Conservation (phyloP, 305 asterid species). For the Solanum hybrid region DNA sequence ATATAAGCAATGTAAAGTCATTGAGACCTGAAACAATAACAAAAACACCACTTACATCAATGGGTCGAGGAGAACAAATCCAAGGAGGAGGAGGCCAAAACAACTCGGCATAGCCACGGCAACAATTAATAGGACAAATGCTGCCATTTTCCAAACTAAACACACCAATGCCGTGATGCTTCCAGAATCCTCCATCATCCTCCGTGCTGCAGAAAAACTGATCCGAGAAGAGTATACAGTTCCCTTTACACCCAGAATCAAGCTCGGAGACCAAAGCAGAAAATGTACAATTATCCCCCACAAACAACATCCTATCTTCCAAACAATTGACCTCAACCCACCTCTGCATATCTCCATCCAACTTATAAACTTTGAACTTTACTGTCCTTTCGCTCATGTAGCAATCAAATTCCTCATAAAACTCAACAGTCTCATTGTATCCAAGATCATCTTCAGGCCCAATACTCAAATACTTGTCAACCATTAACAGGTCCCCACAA, state of each 20-base stretch:
- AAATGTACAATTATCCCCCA: slow-evolving; percentile 74
- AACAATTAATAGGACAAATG: slow-evolving; percentile 42
- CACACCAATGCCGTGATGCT: slow-evolving; percentile 44
- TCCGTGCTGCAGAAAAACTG: slow-evolving; percentile 38
- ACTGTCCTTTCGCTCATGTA: slow-evolving; percentile 60
- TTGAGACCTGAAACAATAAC: neutral
- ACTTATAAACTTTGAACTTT: slow-evolving; percentile 62
- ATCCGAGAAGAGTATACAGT: slow-evolving; percentile 58
- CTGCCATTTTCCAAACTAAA: slow-evolving; percentile 62
- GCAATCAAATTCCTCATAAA: slow-evolving; percentile 63
- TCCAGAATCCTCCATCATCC: slow-evolving; percentile 42
- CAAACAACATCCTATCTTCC: slow-evolving; percentile 60
- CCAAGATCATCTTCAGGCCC: slow-evolving; percentile 60
- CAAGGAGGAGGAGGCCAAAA: slow-evolving; percentile 93
- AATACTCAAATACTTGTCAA: slow-evolving; percentile 56
- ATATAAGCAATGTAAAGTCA: neutral
- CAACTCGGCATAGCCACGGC: slow-evolving; percentile 40
- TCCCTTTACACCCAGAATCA: slow-evolving; percentile 36
- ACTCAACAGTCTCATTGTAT: slow-evolving; percentile 46
- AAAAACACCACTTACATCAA: slow-evolving; percentile 43
- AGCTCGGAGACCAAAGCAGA: slow-evolving; percentile 46
- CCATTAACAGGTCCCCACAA: slow-evolving; percentile 49
- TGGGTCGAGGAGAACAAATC: slow-evolving; percentile 34
- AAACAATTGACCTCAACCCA: slow-evolving; percentile 58
- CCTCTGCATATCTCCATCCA: slow-evolving; percentile 35